phyloP scores from a whole-genome alignment of 1,284 basidiomycete genomes.

The Rhodotorula sp. region DNA sequence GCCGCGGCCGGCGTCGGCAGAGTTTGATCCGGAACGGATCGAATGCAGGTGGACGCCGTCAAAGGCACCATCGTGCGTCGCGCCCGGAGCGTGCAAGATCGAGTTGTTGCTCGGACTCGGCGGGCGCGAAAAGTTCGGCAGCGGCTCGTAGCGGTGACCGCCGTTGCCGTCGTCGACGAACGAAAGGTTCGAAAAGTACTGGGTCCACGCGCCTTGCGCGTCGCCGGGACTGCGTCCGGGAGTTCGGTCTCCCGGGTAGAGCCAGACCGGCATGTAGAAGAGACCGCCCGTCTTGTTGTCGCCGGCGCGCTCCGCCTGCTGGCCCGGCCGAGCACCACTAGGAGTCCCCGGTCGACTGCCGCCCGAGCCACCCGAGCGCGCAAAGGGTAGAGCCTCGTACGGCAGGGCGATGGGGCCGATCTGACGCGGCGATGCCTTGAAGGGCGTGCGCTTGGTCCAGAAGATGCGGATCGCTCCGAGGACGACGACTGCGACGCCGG shows the following conservation, averaged over 20 bases:
- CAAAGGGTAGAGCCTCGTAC: slow-evolving; percentile 27
- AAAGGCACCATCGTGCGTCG: slow-evolving; percentile 41
- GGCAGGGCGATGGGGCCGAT: slow-evolving; percentile 38
- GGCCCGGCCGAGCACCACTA: background rate
- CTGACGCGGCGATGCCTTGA: slow-evolving; percentile 24
- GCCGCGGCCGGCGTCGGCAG: background rate
- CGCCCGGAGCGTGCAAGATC: slow-evolving; percentile 36
- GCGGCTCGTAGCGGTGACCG: slow-evolving; percentile 31
- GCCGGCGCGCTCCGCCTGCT: slow-evolving; percentile 3
- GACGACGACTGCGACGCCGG: slow-evolving; percentile 70
- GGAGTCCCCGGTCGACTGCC: slow-evolving; percentile 12
- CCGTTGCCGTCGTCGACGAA: slow-evolving; percentile 28
- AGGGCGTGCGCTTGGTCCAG: slow-evolving; percentile 46
- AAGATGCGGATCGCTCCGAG: slow-evolving; percentile 64
- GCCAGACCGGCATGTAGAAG: slow-evolving; percentile 42
- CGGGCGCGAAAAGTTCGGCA: slow-evolving; percentile 38
- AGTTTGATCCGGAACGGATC: slow-evolving; percentile 15
- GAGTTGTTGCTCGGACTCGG: slow-evolving; percentile 40
- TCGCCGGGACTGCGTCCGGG: slow-evolving; percentile 7
- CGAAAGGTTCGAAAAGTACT: slow-evolving; percentile 36
- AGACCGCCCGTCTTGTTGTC: slow-evolving; percentile 22
- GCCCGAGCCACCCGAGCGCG: slow-evolving; percentile 15
- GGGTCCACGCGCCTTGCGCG: slow-evolving; percentile 25
- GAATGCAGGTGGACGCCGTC: slow-evolving; percentile 35
- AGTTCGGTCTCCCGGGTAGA: slow-evolving; percentile 21